Conservation (phyloP, 176 grass and related monocot species). For the Metroxylon sagu region DNA sequence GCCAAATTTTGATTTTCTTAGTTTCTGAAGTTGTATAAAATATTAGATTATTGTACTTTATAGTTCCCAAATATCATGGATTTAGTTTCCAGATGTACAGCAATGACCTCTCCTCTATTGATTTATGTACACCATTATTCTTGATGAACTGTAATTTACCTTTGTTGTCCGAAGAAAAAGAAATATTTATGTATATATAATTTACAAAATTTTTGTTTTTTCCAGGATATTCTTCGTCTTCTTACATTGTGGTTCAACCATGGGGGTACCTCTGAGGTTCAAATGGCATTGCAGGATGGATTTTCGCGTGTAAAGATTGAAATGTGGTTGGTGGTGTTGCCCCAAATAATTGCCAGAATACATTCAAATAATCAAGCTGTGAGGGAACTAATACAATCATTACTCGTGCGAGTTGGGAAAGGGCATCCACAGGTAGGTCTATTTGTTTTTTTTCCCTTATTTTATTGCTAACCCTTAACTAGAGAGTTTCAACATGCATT, state of each 20-base stretch:
- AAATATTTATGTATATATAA: not conserved
- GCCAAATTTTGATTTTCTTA: not conserved
- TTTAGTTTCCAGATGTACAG: no score
- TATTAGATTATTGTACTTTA: no score
- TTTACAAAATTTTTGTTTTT: conserved; percentile 22
- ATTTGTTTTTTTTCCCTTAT: conserved; percentile 8
- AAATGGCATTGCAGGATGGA: conserved; percentile 76
- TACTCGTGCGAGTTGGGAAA: conserved; percentile 85
- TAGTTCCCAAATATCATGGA: no score
- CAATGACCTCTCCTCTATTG: no score
- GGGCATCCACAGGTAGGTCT: conserved; percentile 70
- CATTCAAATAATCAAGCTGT: conserved; percentile 88
- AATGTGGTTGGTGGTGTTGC: conserved; percentile 97
- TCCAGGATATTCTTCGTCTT: conserved; percentile 93
- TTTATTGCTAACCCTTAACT: not conserved
- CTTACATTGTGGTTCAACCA: conserved; percentile 98
- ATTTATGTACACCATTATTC: no score
- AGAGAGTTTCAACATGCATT: no score
- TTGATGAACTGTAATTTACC: no score
- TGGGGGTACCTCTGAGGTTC: conserved; percentile 74
- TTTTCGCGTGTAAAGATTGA: conserved; percentile 96
- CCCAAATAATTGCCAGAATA: conserved; percentile 99
- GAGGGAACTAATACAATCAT: conserved; percentile 91
- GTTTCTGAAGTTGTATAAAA: not conserved
- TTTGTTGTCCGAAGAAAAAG: no score